Evolutionary conservation across 1,139 yeast species (phyloP).

Genomic region (Kurtzmaniella quercitrusa): DNA sequence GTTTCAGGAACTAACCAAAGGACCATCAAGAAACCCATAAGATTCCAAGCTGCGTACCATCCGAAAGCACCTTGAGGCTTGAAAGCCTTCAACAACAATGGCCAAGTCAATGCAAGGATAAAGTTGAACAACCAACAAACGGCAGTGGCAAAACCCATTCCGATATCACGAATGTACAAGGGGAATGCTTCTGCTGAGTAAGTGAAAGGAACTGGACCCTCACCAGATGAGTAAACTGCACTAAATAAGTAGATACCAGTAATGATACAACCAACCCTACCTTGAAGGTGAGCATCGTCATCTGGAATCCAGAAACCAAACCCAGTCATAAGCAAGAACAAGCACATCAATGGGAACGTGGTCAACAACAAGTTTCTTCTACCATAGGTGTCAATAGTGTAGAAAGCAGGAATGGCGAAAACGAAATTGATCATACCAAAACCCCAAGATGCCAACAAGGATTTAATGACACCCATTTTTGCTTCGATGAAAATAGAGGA

Average conservation of each 20-base stretch:
- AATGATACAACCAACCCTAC: conserved; percentile 62
- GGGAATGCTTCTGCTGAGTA: conserved; percentile 89
- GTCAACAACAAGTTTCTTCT: conserved; percentile 65
- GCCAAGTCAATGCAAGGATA: conserved; percentile 80
- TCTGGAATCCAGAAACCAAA: conserved; percentile 69
- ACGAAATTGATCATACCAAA: conserved; percentile 78
- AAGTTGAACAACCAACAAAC: conserved; percentile 87
- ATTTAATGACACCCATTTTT: conserved; percentile 56
- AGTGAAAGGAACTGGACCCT: conserved; percentile 90
- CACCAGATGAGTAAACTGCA: conserved; percentile 76
- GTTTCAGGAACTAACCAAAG: conserved; percentile 69
- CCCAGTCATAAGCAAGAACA: conserved; percentile 68
- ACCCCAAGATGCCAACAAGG: conserved; percentile 81
- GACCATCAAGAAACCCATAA: conserved; percentile 67
- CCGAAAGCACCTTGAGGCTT: conserved; percentile 84
- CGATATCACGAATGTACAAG: conserved; percentile 76
- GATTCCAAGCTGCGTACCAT: conserved; percentile 85
- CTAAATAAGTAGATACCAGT: conserved; percentile 73
- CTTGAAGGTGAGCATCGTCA: conserved; percentile 33
- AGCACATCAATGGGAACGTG: conserved; percentile 74
- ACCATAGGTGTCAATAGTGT: conserved; percentile 77
- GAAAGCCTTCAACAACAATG: conserved; percentile 61
- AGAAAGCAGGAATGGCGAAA: conserved; percentile 81
- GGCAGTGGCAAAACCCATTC: conserved; percentile 83
- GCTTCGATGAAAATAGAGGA: conserved; percentile 69